Evolutionary conservation across 1,284 basidiomycete genomes (phyloP), one percentile per base, ranked within the genome.

Genomic region (Microbotryum scabiosae): DNA sequence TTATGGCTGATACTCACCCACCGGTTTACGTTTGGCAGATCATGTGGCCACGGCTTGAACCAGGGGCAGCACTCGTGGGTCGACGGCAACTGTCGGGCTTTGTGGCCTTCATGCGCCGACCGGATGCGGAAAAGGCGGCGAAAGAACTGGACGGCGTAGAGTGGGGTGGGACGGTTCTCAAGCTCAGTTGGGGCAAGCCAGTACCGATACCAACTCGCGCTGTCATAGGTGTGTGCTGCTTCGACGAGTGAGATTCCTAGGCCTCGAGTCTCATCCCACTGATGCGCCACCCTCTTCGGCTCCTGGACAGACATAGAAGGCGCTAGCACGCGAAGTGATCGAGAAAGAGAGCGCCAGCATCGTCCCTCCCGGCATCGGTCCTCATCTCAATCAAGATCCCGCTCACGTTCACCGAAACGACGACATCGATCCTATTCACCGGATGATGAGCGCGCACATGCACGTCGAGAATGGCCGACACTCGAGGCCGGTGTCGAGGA

Each of bases 101-200:
- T 71, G 93, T 98, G 4, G 88, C 91, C 0, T 98, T 86, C 76
- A 96, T 97, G 90, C 87, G 84, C 64, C 82, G 94, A 43, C 82
- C 82, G 62, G 90, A 94, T 71, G 94, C 96, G 3, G 92, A 97
- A 73, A 78, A 76, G 44, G 93, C 92, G 2, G 79, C 94, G 21
- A 83, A 85, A 25, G 86, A 93, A 71, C 82, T 88, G 54, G 93
- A 97, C 70, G 92, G 92, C 0, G 85, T 85, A 62, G 87, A 91
- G 54, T 97, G 92, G 92, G 88, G 87, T 60, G 92, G 90, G 0
- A 86, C 81, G 45, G 74, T 88, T 26, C 76, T 98, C 21, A 82
- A 88, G 28, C 86, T 93, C 18, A 89, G 90, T 21, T 98, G 94
- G 93, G 93, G 92, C 70, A 97, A 97, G 75, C 86, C 90, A 2